A percentile compares a stretch with the other conserved stretches of the same genome.
Conservation (phyloP, 2,329 filamentous ascomycete genomes). For the Claviceps digitariae region DNA sequence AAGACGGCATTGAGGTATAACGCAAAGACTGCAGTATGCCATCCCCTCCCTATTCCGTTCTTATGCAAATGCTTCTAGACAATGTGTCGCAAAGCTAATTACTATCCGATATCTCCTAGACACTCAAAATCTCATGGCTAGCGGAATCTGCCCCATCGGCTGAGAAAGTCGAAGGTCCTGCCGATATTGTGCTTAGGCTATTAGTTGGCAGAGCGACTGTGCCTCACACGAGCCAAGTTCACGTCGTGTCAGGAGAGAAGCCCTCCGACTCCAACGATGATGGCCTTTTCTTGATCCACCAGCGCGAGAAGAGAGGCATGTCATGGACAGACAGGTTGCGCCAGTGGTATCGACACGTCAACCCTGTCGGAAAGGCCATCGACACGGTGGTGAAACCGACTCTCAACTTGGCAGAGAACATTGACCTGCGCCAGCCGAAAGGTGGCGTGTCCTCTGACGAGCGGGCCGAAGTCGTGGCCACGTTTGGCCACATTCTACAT, state of each 20-base stretch:
- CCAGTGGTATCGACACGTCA: conserved; percentile 18
- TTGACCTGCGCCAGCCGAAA: background rate
- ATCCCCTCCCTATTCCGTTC: background rate
- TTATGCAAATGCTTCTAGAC: background rate
- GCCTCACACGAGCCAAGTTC: conserved; percentile 5
- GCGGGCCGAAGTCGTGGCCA: conserved; percentile 19
- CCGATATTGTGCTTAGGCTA: conserved; percentile 33
- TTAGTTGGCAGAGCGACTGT: conserved; percentile 18
- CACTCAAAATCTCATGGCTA: conserved; percentile 30
- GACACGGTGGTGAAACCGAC: background rate
- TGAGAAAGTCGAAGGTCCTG: conserved; percentile 23
- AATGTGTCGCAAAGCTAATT: background rate
- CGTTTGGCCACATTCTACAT: conserved; percentile 40
- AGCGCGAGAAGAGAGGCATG: conserved; percentile 19
- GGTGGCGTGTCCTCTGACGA: background rate
- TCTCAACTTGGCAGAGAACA: background rate
- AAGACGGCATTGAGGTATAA: conserved; percentile 16
- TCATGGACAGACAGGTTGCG: conserved; percentile 21
- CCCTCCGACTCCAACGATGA: conserved; percentile 1
- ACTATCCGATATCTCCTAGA: conserved; percentile 8
- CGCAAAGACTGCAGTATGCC: conserved; percentile 11
- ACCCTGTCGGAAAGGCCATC: conserved; percentile 7
- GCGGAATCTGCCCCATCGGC: conserved; percentile 10
- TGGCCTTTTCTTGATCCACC: conserved; percentile 11
- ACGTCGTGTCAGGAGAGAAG: conserved; percentile 10